phyloP scores from a whole-genome alignment of 768 basidiomycete species.

The Termitomyces eurrhizus region DNA sequence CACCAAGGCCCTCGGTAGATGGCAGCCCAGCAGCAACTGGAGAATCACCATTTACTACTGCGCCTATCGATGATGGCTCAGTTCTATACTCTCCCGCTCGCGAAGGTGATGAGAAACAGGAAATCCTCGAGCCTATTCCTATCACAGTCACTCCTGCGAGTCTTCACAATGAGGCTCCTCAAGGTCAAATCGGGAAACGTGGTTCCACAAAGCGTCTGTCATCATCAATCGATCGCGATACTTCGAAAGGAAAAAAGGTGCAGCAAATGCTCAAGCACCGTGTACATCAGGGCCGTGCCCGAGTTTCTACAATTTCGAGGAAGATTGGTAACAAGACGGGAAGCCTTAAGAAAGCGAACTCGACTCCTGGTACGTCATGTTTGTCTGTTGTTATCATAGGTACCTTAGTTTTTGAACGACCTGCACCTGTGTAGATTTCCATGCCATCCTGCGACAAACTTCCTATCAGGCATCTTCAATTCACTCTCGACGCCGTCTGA shows the following conservation, averaged over 20 bases:
- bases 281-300: slow-evolving; percentile 69
- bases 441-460: slow-evolving; percentile 56
- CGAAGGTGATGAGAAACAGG: slow-evolving; percentile 7
- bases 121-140: slow-evolving; percentile 29
- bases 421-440: slow-evolving; percentile 50
- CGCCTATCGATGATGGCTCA: neutral
- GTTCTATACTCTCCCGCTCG: neutral
- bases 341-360: slow-evolving; percentile 54
- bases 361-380: slow-evolving; percentile 58
- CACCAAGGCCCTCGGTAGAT: slow-evolving; percentile 17
- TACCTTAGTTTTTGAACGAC: neutral
- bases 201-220: slow-evolving; percentile 29
- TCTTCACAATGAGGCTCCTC: slow-evolving; percentile 30
- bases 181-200: neutral
- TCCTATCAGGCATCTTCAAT: slow-evolving; percentile 77
- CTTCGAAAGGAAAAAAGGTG: slow-evolving; percentile 65
- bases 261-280: slow-evolving; percentile 71
- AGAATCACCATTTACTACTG: slow-evolving; percentile 8
- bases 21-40: slow-evolving; percentile 9
- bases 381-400: neutral
- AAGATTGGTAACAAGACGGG: slow-evolving; percentile 65
- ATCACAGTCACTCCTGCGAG: slow-evolving; percentile 66
- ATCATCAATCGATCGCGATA: slow-evolving; percentile 38
- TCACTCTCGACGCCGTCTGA: slow-evolving; percentile 67
- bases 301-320: slow-evolving; percentile 72